Base-by-base conservation (phyloP, 805 yeast genomes). In the Vanderwaltozyma tropicalis region DNA sequence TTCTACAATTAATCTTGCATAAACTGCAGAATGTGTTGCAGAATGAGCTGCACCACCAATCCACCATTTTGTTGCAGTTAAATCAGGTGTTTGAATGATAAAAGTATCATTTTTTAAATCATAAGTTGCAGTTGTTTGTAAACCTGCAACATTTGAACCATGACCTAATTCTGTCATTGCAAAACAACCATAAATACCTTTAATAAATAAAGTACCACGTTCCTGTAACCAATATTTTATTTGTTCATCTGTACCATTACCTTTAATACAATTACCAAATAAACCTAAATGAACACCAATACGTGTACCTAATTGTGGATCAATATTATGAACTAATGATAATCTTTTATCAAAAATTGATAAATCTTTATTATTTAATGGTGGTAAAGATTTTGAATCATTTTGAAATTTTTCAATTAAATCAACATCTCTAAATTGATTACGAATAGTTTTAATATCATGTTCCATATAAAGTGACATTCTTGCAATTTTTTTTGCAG, bases 31-130 rank as follows among this genome's bases (percentile, higher is more conserved):
- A 63, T 88, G 96, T 21, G 88, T 85, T 5, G 96, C 85, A 16
- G 94, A 79, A 61, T 85, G 94, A 10, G 96, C 96, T 30, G 96
- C 96, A 50, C 96, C 96, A 34, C 96, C 96, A 52, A 88, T 88
- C 96, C 96, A 88, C 96, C 96, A 88, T 60, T 88, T 88, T 19
- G 96, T 87, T 31, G 96, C 96, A 27, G 94, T 88, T 39, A 83
- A 60, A 55, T 87, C 83, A 1, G 96, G 96, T 11, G 96, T 88
- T 56, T 84, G 73, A 52, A 88, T 76, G 39, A 72, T 57, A 54
- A 88, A 83, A 45, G 77, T 76, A 50, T 85, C 84, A 21, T 69
- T 71, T 14, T 62, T 63, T 15, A 66, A 63, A 57, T 85, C 79
- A 57, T 71, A 88, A 16, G 81, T 79, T 13, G 96, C 95, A 13